Evolutionary conservation across 2,329 filamentous ascomycete genomes (phyloP), one percentile per base, ranked within the genome.

Genomic region (Penicillium janthinellum): DNA sequence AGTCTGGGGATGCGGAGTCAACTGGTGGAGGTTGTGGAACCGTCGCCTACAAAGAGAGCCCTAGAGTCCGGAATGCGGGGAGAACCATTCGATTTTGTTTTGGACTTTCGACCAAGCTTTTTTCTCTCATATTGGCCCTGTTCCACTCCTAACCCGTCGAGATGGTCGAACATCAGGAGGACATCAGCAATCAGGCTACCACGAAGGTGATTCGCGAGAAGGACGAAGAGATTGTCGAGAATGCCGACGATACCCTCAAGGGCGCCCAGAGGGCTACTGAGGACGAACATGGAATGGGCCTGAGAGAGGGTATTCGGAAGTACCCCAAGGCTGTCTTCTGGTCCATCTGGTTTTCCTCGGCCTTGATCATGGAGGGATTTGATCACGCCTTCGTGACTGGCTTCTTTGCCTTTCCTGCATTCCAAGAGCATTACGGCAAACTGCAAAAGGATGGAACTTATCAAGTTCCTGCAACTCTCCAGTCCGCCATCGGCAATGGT

Each of bases 381-480:
- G 71, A 74, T 50, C 59, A 66, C 37, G 69, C 67, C 1, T 64
- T 75, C 11, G 56, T 75, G 28, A 69, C 62, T 34, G 65, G 62
- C 6, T 73, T 74, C 54, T 70, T 70, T 44, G 71, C 70, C 3
- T 73, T 72, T 54, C 71, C 71, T 3, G 59, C 61, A 10, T 75
- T 74, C 44, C 57, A 57, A 31, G 48, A 56, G n/a, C 61, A 54
- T 34, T 70, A 68, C 10, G 68, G 68, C 1, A 47, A 47, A 11
- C 60, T 64, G 1, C 53, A 52, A 25, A 52, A 31, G 6, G 59
- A 64, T n/a, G 62, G 59, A 11, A 51, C 50, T 8, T 69, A 69
- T 51, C 64, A 70, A 28, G 59, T 74, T 4, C 61, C 71, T 5
- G 71, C 70, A 5, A 51, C 64, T 8, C 67, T 70, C 59, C 71